phyloP scores from a whole-genome alignment of 495 filamentous ascomycete species.

The Xanthoparmelia taractica region DNA sequence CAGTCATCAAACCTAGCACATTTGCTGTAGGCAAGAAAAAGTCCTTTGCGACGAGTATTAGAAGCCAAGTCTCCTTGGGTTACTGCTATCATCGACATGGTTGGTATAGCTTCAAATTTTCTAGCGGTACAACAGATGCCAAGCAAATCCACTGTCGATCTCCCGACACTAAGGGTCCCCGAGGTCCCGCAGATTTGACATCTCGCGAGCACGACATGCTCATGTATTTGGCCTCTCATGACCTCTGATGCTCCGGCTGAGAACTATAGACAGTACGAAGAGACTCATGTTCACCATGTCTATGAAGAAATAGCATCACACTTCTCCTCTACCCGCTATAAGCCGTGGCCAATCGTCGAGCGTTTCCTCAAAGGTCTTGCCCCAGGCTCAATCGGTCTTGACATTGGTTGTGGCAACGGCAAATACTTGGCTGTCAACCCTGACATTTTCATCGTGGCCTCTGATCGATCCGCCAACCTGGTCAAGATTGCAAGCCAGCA shows the following conservation, averaged over 20 bases:
- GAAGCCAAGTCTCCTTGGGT: not conserved
- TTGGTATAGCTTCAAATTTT: not conserved
- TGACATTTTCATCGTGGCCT: conserved; percentile 74
- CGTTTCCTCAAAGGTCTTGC: conserved; percentile 60
- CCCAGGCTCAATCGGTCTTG: conserved; percentile 74
- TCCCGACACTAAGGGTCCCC: not conserved
- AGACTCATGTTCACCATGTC: conserved; percentile 79
- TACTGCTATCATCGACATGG: not conserved
- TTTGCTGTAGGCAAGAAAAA: not conserved
- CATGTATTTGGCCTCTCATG: not conserved
- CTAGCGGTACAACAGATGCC: not conserved
- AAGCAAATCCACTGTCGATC: not conserved
- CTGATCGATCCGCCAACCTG: conserved; percentile 74
- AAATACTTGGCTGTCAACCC: conserved; percentile 83
- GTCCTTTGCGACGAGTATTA: not conserved
- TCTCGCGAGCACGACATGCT: not conserved
- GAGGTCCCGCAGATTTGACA: too few relatives aligned
- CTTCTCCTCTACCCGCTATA: conserved; percentile 92
- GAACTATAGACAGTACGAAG: conserved; percentile 52
- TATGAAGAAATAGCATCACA: conserved; percentile 93
- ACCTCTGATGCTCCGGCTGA: not conserved
- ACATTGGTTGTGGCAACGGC: conserved; percentile 89
- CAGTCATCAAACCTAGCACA: not conserved
- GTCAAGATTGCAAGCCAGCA: conserved; percentile 62
- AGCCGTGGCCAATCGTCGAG: conserved; percentile 93